Evolutionary conservation across 352 stramenopile species (phyloP).

Genomic region (Thalassiosira livingstoniorum): DNA sequence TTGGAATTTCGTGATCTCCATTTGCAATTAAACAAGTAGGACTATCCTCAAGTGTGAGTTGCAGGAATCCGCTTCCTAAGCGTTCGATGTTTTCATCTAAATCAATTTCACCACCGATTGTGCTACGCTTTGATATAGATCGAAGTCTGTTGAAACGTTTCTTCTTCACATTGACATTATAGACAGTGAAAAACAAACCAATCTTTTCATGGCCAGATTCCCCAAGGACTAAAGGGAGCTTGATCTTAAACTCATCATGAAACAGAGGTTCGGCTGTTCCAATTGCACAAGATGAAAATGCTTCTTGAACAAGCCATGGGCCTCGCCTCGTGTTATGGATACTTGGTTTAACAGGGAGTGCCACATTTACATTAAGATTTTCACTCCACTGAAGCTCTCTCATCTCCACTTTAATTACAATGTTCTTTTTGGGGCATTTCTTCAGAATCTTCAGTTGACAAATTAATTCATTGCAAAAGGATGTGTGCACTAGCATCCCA

Average conservation of each 20-base stretch:
- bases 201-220: constrained; percentile 36
- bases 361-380: constrained; percentile 60
- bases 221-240: constrained; percentile 42
- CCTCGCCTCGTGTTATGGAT: constrained; percentile 83
- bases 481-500: constrained; percentile 64
- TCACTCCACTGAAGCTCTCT: constrained; percentile 77
- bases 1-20: constrained; percentile 78
- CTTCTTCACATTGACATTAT: constrained; percentile 70
- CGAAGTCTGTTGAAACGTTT: constrained; percentile 25
- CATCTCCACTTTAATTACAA: constrained; percentile 83
- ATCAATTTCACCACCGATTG: constrained; percentile 32
- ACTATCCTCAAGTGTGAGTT: constrained; percentile 59
- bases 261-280: constrained; percentile 68
- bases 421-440: constrained; percentile 80
- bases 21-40: constrained; percentile 72
- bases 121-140: constrained; percentile 26
- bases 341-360: constrained; percentile 62
- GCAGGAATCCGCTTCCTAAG: constrained; percentile 78
- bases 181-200: constrained; percentile 80
- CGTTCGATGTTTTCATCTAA: constrained; percentile 58
- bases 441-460: constrained; percentile 76
- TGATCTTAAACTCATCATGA: constrained; percentile 63
- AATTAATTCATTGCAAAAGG: constrained; percentile 86
- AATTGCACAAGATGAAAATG: constrained; percentile 77
- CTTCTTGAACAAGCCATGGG: constrained; percentile 76